Evolutionary conservation across 306 rosid species (phyloP), one percentile per base, ranked within the genome.

Genomic region (Vigna nakashimae): DNA sequence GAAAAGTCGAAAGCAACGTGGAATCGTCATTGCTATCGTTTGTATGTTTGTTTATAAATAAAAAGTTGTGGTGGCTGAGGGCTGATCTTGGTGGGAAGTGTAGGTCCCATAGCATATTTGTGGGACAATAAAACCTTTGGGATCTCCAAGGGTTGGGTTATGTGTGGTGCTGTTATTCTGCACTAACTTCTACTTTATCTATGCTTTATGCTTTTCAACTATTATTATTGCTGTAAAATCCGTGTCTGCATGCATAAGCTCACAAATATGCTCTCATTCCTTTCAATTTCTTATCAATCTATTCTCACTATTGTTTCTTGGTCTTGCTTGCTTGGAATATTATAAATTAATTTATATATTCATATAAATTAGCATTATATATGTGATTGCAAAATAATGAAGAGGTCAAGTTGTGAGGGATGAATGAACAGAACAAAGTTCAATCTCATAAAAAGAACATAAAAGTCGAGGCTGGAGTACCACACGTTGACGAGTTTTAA

Each of bases 71-170:
- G 74, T 52, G 75, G 50, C 5, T 18, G 38, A 8, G 36, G 74
- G 32, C 40, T 7, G 2, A 15, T 9, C 16, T 30, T 24, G 9
- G 56, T 77, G 74, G 66, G 74, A 10, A 59, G 18, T 32, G 14
- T 10, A 45, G 15, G 50, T 12, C 50, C 50, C 50, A 3, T 11
- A 45, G 50, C 50, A 12, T 45, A 56, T 64, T 14, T 75, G 28
- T 65, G 13, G 8, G 14, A 57, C 69, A 28, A 76, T 50, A 18
- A 38, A 67, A 0, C 84, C 77, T 59, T 81, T 81, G 32, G 69
- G 58, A 69, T 38, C 66, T 18, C 51, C 73, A 81, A 75, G 40
- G 80, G 80, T 34, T 74, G 38, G 20, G 38, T 34, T 65, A 30
- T 14, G 46, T 1, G 30, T 30, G 66, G 3, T 43, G 45, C 10